Base-by-base conservation (phyloP, 2,329 filamentous ascomycete species). In the Aureobasidium sp. region DNA sequence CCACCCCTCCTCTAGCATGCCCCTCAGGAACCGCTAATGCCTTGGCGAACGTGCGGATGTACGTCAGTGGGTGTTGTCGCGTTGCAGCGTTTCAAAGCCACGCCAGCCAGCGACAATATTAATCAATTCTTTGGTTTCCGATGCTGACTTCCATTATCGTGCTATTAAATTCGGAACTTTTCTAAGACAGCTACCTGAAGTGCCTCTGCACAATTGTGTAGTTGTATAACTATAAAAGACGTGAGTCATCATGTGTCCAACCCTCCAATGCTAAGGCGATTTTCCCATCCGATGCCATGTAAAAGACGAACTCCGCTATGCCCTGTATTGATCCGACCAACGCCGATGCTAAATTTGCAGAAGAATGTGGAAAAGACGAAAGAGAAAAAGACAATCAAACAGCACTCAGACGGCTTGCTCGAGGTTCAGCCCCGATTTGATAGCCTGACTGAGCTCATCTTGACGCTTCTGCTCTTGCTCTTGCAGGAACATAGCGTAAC, bases 401-500 rank as follows among this genome's bases (percentile, higher is more conserved):
- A 63, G 46, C 43, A 17, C 51, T 65, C 65, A 71, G 59, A 65
- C 65, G 32, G 59, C 57, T 43, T 66, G 64, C 62, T 72, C 71
- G n/a, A 73, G 71, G 53, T 69, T 68, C 55, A 74, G 63, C 5
- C 73, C 72, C 39, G 68, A 65, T 32, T 69, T 59, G 51, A 75
- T 73, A 32, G 72, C 73, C 29, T 72, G 70, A 59, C 67, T 71
- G 43, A 84, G 69, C 46, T 80, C 81, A 68, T 83, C 78, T 66
- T 85, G 82, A 68, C 86, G 80, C 79, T 90, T 87, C 71, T 82
- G 78, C 73, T 91, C 87, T 75, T 89, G 84, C 65, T 91, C 86
- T 70, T 82, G 81, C 62, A 96, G 78, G 76, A 88, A 97, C 77
- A 92, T 86, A 12, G 92, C 89, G 72, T 97, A 99, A 69, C 92